Base-by-base conservation (phyloP, 495 filamentous ascomycete genomes). In the Acidomyces sp. region DNA sequence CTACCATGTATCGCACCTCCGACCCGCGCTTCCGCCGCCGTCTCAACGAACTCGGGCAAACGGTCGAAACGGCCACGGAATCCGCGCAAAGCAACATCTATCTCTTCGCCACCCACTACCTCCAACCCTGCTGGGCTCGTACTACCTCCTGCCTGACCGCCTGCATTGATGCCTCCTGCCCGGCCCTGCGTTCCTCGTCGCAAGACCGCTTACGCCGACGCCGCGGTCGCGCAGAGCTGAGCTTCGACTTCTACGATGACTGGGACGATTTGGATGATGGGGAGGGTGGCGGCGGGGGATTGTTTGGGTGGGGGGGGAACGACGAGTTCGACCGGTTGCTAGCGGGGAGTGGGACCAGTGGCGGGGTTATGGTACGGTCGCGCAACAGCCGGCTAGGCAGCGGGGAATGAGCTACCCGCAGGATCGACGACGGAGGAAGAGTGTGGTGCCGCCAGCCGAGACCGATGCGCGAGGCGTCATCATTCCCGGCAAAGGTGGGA, bases 241-340 rank as follows among this genome's bases (percentile, higher is more conserved):
- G 73, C 47, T 97, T 97, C 51, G 92, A 94, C 51, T 97, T 97
- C 65, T 97, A 97, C 63, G 90, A 97, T 57, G 87, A 94, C 54
- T 94, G 88, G 85, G 84, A 94, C 35, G 84, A 86, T 39, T 73
- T 77, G 39, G 77, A 82, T 18, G 72, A 72, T 26, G 68, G 62
- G 30, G 70, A 80, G 35, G 72, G 74, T 6, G 72, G 72, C 27
- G 68, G 62, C 31, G 70, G 80, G 35, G 72, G 74, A 6, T 53
- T 88, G 27, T 55, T 88, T 37, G 77, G 76, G 22, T 70, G 71
- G 45, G 82, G 77, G 66, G 80, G 77, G 0, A 80, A 80, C 45
- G 86, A 87, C 39, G 86, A 95, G 59, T 71, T 93, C 59, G 90
- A 96, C 62, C 70, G 83, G 22, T 63, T 96, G 46, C 59, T 95